A percentile compares a stretch with the other conserved stretches of the same genome.
These are phyloP conservation scores for Linnemannia zychae DNA, from an alignment of 192 early-diverging fungal genomes.

Conservation along the genomic window DNA sequence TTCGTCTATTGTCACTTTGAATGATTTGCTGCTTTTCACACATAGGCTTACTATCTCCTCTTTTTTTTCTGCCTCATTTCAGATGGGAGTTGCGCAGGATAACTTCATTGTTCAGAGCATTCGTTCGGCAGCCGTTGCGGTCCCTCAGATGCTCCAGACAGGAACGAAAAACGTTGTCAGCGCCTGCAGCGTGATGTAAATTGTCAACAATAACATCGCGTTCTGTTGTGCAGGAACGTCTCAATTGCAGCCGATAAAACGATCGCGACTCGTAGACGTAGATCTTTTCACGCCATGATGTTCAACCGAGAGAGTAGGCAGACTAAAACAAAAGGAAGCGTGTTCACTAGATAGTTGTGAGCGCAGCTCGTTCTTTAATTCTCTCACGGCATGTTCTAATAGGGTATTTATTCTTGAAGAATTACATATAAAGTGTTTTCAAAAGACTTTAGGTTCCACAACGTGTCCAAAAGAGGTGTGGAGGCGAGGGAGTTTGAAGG, in stretches of 20 bases:
- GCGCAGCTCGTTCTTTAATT: not conserved
- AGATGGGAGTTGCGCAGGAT: conserved; percentile 59
- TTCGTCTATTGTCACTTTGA: not conserved
- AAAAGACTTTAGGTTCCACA: not conserved
- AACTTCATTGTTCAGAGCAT: conserved; percentile 62
- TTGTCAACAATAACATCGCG: not conserved
- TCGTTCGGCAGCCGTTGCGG: conserved; percentile 35
- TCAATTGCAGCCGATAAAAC: no score
- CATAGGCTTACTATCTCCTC: not conserved
- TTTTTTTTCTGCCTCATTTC: not conserved
- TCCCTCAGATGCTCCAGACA: conserved; percentile 47
- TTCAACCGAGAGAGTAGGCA: no score
- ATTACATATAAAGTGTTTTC: not conserved
- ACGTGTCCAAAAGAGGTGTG: not conserved
- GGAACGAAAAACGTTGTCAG: conserved; percentile 33
- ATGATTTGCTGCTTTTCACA: not conserved
- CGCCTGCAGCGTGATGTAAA: conserved; percentile 50
- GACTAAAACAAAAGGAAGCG: no score
- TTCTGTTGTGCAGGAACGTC: not conserved
- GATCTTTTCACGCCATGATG: not conserved
- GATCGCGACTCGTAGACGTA: not conserved
- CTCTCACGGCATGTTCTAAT: not conserved
- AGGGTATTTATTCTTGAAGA: not conserved
- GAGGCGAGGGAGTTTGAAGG: not conserved
- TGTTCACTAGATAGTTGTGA: not conserved